Percentiles rank a stretch among this genome's conserved stretches.
Evolutionary conservation across 2,329 filamentous ascomycete genomes (phyloP).

Genomic region (Dactylella cylindrospora): DNA sequence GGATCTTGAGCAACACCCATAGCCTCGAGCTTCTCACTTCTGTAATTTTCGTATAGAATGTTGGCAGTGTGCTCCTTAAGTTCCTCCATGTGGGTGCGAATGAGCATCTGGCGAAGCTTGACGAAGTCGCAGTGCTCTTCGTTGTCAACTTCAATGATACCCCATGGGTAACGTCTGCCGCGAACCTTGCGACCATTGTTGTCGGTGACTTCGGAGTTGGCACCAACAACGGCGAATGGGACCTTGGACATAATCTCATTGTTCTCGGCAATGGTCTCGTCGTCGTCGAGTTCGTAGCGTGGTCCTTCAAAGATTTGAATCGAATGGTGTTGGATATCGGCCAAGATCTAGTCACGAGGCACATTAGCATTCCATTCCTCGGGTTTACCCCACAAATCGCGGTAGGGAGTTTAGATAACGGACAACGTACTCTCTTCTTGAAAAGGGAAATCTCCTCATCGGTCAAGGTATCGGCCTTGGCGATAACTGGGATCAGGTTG

Average conservation of each 20-base stretch:
- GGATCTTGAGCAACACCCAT: constrained; percentile 99
- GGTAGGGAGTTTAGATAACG: not conserved
- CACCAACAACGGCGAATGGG: constrained; percentile 95
- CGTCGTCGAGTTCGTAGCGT: constrained; percentile 96
- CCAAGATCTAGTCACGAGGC: constrained; percentile 70
- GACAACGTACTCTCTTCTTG: constrained; percentile 82
- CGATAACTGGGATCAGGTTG: constrained; percentile 98
- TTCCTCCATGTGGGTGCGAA: constrained; percentile 99
- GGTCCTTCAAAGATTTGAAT: constrained; percentile 99
- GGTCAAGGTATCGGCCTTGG: constrained; percentile 96
- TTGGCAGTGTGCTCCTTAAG: constrained; percentile 99
- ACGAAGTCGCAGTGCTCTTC: constrained; percentile 99
- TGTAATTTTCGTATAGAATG: constrained; percentile 97
- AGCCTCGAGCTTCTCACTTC: constrained; percentile 95
- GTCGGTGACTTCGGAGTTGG: constrained; percentile 88
- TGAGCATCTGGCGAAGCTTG: constrained; percentile 99
- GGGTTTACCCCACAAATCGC: not conserved
- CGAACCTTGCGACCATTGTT: constrained; percentile 93
- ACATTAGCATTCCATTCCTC: constrained; percentile 4
- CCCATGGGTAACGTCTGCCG: constrained; percentile 95
- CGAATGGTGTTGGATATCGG: constrained; percentile 93
- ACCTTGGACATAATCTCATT: constrained; percentile 99
- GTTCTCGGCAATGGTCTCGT: constrained; percentile 99
- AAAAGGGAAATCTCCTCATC: constrained; percentile 93
- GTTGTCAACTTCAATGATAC: constrained; percentile 98